phyloP scores from a whole-genome alignment of 2,329 filamentous ascomycete species.

The Teratosphaeria viscida region DNA sequence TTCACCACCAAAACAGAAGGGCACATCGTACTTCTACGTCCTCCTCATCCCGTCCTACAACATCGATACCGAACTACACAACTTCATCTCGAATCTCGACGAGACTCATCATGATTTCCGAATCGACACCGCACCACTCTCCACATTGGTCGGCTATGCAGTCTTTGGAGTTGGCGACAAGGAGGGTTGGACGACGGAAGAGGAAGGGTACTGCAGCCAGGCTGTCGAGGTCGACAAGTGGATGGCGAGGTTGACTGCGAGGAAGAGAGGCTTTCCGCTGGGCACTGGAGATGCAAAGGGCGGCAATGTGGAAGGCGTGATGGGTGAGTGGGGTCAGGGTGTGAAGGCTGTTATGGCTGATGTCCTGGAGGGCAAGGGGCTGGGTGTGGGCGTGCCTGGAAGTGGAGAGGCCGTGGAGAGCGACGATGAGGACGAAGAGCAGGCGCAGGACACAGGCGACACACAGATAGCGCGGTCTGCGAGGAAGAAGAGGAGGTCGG shows the following conservation, averaged over 20 bases:
- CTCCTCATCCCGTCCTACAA: slow-evolving; percentile 86
- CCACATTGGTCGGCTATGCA: slow-evolving; percentile 68
- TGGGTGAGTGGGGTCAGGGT: slow-evolving; percentile 70
- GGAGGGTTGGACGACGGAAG: slow-evolving; percentile 84
- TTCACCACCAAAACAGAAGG: slow-evolving; percentile 46
- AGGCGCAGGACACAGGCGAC: slow-evolving; percentile 12
- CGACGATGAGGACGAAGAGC: slow-evolving; percentile 58
- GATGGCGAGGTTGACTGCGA: slow-evolving; percentile 88
- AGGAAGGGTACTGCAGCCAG: slow-evolving; percentile 86
- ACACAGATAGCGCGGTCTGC: slow-evolving; percentile 30
- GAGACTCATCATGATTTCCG: slow-evolving; percentile 96
- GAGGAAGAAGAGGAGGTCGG: slow-evolving; percentile 21
- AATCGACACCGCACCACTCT: slow-evolving; percentile 79
- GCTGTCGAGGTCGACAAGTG: slow-evolving; percentile 84
- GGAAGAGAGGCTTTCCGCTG: slow-evolving; percentile 78
- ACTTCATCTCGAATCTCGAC: slow-evolving; percentile 72
- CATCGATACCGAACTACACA: slow-evolving; percentile 84
- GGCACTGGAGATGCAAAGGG: slow-evolving; percentile 75
- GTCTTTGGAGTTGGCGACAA: slow-evolving; percentile 91
- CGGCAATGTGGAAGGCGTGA: slow-evolving; percentile 49
- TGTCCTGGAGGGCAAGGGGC: slow-evolving; percentile 40
- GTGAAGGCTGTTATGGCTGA: slow-evolving; percentile 60
- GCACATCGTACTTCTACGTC: slow-evolving; percentile 62
- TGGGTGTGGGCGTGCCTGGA: slow-evolving; percentile 60
- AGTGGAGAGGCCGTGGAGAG: slow-evolving; percentile 80